Base-by-base conservation (phyloP, 257 asterid genomes). In the Jacaranda copaia region DNA sequence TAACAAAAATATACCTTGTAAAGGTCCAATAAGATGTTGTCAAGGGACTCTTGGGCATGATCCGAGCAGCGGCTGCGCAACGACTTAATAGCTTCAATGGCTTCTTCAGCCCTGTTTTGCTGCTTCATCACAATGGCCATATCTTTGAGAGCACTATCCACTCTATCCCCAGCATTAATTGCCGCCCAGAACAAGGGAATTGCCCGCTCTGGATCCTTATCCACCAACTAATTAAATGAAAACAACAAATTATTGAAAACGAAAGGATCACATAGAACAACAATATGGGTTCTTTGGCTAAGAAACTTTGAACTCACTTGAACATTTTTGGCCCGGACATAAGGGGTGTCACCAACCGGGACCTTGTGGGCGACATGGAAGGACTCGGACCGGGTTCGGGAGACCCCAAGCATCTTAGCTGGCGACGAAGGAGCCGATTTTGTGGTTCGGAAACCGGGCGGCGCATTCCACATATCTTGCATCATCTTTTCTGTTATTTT, bases 91-190 rank as follows among this genome's bases (percentile, higher is more conserved):
- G 99, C 99, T 74, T 96, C 99, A 46, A 96, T 82, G 60, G 99
- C 99, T 76, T 96, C 99, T 25, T 91, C 99, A 1, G 99, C 97
- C 84, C 99, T 73, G 71, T 96, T 96, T 64, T 91, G 99, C 84
- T 96, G 99, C 85, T 96, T 96, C 99, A 96, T 96, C 8, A 96
- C 99, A 60, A 96, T 91, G 0, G 99, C 99, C 99, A 96, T 96
- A 58, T 96, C 99, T 79, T 96, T 96, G 15, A 96, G 87, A 73
- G 99, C 99, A 77, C 99, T 95, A 46, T 95, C 99, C 39, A 95
- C 99, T 85, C 99, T 83, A 66, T 96, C 99, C n/a, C 99, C 99
- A 0, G 98, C 94, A 71, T 96, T 96, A 35, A 96, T 93, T 12
- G 99, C 99, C 2, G 97, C 96, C 99, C 99, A 96, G 53, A 96